These are phyloP conservation scores for Coniochaeta hoffmannii DNA, from an alignment of 2,329 filamentous ascomycete species.

Conservation along the genomic window DNA sequence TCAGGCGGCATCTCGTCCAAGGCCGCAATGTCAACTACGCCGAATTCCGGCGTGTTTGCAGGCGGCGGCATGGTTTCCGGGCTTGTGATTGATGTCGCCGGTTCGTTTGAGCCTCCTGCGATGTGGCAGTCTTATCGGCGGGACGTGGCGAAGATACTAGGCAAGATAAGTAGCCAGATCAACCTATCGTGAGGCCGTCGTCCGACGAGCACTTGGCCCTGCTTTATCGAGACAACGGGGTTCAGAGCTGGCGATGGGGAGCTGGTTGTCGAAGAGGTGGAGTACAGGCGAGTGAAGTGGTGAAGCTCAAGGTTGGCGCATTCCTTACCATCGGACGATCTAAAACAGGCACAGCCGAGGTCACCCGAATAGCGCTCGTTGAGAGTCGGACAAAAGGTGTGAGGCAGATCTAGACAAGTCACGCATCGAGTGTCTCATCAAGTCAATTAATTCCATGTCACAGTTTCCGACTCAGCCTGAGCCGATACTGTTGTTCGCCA, in stretches of 20 bases:
- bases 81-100: not conserved
- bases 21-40: not conserved
- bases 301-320: not conserved
- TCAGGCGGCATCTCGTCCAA: not conserved
- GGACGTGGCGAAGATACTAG: not conserved
- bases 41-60: not conserved
- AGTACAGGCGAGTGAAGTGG: not conserved
- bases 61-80: not conserved
- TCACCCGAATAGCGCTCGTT: not conserved
- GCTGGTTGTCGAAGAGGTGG: not conserved
- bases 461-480: too few relatives aligned
- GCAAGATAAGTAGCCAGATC: not conserved
- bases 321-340: not conserved
- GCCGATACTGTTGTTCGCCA: too few relatives aligned
- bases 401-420: too few relatives aligned
- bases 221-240: not conserved
- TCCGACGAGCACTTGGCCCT: not conserved
- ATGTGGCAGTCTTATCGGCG: too few relatives aligned
- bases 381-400: not conserved
- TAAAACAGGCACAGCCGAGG: not conserved
- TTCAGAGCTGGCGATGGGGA: too few relatives aligned
- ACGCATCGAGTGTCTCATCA: not conserved
- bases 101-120: too few relatives aligned
- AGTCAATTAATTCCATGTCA: not conserved
- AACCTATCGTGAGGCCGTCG: not conserved